Conservation (phyloP, 495 filamentous ascomycete genomes). For the Darksidea phi region DNA sequence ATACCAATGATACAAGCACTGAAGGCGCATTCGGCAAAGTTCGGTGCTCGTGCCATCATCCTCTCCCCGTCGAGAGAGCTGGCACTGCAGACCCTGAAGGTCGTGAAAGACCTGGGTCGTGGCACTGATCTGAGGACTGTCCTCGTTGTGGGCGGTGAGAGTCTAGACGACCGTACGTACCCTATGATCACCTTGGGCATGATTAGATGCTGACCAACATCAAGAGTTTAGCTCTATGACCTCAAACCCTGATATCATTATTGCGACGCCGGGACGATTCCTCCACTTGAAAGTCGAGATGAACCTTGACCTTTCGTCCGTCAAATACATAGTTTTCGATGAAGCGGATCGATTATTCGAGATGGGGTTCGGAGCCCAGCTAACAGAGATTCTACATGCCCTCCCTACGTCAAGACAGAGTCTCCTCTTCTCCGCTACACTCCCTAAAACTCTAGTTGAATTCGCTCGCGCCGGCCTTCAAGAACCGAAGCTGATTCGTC, state of each 20-base stretch:
- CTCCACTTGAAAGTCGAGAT: constrained; percentile 95
- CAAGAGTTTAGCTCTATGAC: constrained; percentile 83
- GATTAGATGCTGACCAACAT: constrained; percentile 1
- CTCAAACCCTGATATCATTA: constrained; percentile 90
- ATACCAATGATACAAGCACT: constrained; percentile 96
- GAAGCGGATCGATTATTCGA: constrained; percentile 96
- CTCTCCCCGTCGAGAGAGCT: constrained; percentile 90
- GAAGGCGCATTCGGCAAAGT: constrained; percentile 78
- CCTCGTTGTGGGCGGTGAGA: constrained; percentile 90
- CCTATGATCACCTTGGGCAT: not conserved
- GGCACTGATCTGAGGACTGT: constrained; percentile 88
- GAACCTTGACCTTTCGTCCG: constrained; percentile 78
- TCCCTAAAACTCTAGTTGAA: constrained; percentile 90
- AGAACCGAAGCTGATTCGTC: constrained; percentile 79
- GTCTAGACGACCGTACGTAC: constrained; percentile 70
- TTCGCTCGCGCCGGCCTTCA: constrained; percentile 91
- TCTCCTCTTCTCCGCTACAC: constrained; percentile 88
- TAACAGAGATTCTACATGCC: constrained; percentile 88
- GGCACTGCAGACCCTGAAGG: constrained; percentile 90
- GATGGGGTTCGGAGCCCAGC: constrained; percentile 92
- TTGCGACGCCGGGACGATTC: constrained; percentile 94
- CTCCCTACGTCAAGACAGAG: constrained; percentile 83
- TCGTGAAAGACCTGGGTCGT: constrained; percentile 87
- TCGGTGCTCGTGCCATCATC: constrained; percentile 82
- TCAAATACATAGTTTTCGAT: constrained; percentile 92